phyloP scores from a whole-genome alignment of 1,284 basidiomycete species.

The Rhizoctonia solani region DNA sequence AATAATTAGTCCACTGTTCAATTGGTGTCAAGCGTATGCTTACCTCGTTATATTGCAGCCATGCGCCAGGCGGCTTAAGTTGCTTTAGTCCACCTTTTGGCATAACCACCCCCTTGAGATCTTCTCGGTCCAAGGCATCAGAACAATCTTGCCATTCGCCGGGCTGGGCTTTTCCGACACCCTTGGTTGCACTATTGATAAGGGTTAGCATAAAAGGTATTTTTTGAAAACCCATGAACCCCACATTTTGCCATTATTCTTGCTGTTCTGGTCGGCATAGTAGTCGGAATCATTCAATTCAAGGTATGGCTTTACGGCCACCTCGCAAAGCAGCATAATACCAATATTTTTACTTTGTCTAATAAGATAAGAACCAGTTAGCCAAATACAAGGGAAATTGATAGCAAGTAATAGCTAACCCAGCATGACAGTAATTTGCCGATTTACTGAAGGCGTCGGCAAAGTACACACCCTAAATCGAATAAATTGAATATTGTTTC shows the following conservation, averaged over 20 bases:
- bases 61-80: conserved; percentile 13
- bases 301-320: conserved; percentile 35
- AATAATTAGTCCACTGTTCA: neutral
- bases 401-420: no score
- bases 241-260: conserved; percentile 32
- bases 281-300: conserved; percentile 38
- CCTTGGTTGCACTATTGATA: conserved; percentile 38
- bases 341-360: conserved; percentile 37
- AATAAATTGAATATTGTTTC: neutral
- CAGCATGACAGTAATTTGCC: conserved; percentile 36
- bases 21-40: neutral
- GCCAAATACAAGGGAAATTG: no score
- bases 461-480: conserved; percentile 59
- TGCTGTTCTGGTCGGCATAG: conserved; percentile 37
- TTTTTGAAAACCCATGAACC: neutral
- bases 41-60: conserved; percentile 40
- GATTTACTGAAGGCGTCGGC: conserved; percentile 42
- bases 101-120: conserved; percentile 38
- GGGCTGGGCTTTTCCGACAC: conserved; percentile 37
- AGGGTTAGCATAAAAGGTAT: neutral
- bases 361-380: neutral
- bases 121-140: conserved; percentile 34
- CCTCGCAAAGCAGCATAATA: conserved; percentile 39
- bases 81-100: conserved; percentile 35
- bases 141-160: conserved; percentile 38